phyloP scores from a whole-genome alignment of 2,329 filamentous ascomycete species.

The Phoma herbarum region DNA sequence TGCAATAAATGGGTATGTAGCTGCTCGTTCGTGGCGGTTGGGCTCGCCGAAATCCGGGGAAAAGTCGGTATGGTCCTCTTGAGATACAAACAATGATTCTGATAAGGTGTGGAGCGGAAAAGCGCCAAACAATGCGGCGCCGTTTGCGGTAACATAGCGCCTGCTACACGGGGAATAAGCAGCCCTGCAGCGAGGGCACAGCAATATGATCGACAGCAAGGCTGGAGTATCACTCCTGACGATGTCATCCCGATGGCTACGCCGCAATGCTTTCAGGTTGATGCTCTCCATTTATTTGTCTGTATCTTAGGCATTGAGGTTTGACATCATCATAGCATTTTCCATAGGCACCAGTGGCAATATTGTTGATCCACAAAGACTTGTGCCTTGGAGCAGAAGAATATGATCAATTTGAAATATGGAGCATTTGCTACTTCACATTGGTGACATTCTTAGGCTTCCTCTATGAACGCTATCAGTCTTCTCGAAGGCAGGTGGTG shows the following conservation, averaged over 20 bases:
- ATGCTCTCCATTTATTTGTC: background rate
- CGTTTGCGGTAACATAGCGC: background rate
- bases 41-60: constrained; percentile 2
- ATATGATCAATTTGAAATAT: background rate
- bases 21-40: background rate
- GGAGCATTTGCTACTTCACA: background rate
- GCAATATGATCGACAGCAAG: constrained; percentile 13
- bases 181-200: constrained; percentile 10
- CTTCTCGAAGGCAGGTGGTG: constrained; percentile 5
- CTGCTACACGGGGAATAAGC: background rate
- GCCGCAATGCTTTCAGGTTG: background rate
- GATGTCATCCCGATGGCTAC: background rate
- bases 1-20: background rate
- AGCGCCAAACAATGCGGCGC: background rate
- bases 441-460: background rate
- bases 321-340: background rate
- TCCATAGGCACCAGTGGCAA: background rate
- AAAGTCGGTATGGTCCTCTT: background rate
- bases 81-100: background rate
- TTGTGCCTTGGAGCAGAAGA: background rate
- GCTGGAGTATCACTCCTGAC: background rate
- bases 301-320: background rate
- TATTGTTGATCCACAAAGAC: background rate
- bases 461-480: background rate
- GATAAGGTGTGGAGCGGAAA: background rate